Conservation (phyloP, 2,329 filamentous ascomycete genomes). For the Venturia aucupariae region DNA sequence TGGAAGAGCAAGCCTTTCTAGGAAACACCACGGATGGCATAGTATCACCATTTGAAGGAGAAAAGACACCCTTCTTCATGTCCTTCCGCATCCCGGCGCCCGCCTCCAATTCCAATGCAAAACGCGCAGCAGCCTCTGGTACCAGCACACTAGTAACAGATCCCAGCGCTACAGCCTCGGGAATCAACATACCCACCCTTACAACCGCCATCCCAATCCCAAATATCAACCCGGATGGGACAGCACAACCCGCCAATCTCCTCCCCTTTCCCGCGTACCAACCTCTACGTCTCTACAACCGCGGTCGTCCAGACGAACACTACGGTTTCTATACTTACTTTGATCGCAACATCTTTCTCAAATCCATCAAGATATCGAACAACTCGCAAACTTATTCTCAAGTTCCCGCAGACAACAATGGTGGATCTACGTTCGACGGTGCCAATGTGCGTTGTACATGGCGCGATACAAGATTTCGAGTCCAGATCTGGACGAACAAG, state of each 20-base stretch:
- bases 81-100: slow-evolving; percentile 48
- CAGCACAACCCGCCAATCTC: slow-evolving; percentile 60
- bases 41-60: slow-evolving; percentile 63
- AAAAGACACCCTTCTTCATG: slow-evolving; percentile 83
- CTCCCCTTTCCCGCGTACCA: slow-evolving; percentile 62
- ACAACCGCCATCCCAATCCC: slow-evolving; percentile 54
- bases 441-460: slow-evolving; percentile 48
- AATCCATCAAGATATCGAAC: slow-evolving; percentile 43
- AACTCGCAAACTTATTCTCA: slow-evolving; percentile 23
- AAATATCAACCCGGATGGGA: slow-evolving; percentile 55
- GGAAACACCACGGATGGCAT: slow-evolving; percentile 78
- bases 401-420: slow-evolving; percentile 35
- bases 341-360: slow-evolving; percentile 75
- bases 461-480: slow-evolving; percentile 50
- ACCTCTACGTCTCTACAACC: slow-evolving; percentile 76
- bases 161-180: slow-evolving; percentile 14
- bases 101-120: slow-evolving; percentile 17
- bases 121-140: slow-evolving; percentile 16
- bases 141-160: not conserved
- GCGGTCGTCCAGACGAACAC: slow-evolving; percentile 70
- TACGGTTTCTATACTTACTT: slow-evolving; percentile 94
- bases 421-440: slow-evolving; percentile 38
- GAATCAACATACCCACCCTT: slow-evolving; percentile 34
- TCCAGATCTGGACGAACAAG: slow-evolving; percentile 53
- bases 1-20: slow-evolving; percentile 67